phyloP scores from a whole-genome alignment of 2,329 filamentous ascomycete species.

The Didymellaceae sp. region DNA sequence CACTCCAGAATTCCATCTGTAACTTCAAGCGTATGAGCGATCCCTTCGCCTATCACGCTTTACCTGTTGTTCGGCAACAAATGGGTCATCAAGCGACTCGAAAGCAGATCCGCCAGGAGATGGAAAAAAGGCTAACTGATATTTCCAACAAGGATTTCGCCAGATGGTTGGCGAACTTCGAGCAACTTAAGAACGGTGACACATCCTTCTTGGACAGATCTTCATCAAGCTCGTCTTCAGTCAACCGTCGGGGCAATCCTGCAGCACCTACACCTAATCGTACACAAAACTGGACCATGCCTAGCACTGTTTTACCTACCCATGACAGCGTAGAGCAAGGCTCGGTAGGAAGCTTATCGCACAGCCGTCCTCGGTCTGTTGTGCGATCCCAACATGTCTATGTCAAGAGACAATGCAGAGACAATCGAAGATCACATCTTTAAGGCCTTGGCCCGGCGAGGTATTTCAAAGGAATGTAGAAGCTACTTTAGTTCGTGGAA shows the following conservation, averaged over 20 bases:
- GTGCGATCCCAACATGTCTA: not conserved
- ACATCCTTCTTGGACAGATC: conserved; percentile 22
- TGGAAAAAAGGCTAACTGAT: conserved; percentile 17
- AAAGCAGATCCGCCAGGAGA: conserved; percentile 19
- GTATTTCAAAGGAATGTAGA: not conserved
- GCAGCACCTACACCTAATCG: not conserved
- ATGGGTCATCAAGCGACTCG: conserved; percentile 18
- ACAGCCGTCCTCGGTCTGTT: not conserved
- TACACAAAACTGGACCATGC: not conserved
- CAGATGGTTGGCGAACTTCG: conserved; percentile 26
- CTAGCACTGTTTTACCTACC: not conserved
- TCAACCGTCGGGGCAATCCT: not conserved
- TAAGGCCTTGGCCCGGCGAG: not conserved
- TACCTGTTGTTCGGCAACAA: conserved; percentile 21
- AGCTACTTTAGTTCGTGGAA: not conserved
- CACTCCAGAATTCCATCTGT: not conserved
- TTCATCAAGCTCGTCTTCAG: not conserved
- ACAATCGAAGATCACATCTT: not conserved
- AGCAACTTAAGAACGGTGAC: conserved; percentile 28
- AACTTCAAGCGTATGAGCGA: conserved; percentile 26
- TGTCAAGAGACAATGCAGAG: not conserved
- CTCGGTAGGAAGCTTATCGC: too few relatives aligned
- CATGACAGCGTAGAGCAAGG: not conserved
- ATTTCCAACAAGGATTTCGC: conserved; percentile 17
- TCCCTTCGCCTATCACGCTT: conserved; percentile 36